Evolutionary conservation across 2,329 filamentous ascomycete genomes (phyloP), one percentile per base, ranked within the genome.

Genomic region (Microsporum audouinii): DNA sequence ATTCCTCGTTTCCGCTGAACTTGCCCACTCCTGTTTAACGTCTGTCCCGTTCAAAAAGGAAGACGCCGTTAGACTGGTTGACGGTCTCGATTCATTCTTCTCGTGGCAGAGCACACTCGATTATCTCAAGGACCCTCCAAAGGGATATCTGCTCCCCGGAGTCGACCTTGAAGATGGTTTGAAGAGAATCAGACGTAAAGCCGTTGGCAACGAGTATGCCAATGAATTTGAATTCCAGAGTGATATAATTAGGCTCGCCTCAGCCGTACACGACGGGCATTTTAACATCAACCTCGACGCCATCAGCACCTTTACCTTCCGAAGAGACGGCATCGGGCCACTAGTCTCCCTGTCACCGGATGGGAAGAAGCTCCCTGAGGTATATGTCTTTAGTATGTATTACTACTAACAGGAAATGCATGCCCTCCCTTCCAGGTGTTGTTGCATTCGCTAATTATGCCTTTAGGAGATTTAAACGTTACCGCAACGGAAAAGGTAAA

Each of bases 201-300:
- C 78, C 3, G 64, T 68, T 27, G 69, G 68, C 2, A 74, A 76
- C 17, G 69, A 70, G 2, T 84, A 79, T 65, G 68, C 71, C 2
- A 80, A 76, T 68, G 81, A 85, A 66, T 82, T 80, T 67, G 77
- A 80, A 5, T 82, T 84, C 64, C 79, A 83, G 65, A 63, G 73
- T 5, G 80, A 81, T 33, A 73, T 88, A 1, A 80, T 81, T 61
- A 71, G 76, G 39, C 71, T 82, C 5, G 75, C 84, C 39, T 76
- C 77, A 29, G 75, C 75, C 1, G 80, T 82, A 2, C 84, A 88
- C 65, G 86, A 89, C 68, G 84, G 84, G 0, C 86, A 89, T 67
- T 66, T 76, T 38, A 60, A 60, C 43, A 66, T 68, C 41, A 33
- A 60, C 12, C 64, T 69, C 2, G 66, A 65, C 17, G 65, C 67